phyloP scores from a whole-genome alignment of 2,329 filamentous ascomycete species.

The Colletotrichum karsti region DNA sequence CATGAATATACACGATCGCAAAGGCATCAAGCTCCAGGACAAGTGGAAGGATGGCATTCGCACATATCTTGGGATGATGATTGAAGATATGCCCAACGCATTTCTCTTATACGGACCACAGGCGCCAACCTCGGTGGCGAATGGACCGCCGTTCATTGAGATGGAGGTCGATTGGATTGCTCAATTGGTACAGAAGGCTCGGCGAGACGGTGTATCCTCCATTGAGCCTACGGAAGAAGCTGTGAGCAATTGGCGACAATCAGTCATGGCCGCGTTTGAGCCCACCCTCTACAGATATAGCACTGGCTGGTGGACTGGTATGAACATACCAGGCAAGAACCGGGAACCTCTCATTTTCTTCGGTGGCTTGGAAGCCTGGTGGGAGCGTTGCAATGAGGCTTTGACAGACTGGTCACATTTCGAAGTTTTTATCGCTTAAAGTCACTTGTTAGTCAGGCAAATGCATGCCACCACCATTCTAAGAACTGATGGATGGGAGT shows the following conservation, averaged over 20 bases:
- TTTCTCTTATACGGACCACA: slow-evolving; percentile 35
- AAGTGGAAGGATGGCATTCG: slow-evolving; percentile 30
- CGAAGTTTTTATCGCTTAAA: too few species aligned
- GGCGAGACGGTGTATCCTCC: neutral
- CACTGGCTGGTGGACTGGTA: slow-evolving; percentile 28
- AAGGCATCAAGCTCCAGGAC: slow-evolving; percentile 23
- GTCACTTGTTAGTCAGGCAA: too few species aligned
- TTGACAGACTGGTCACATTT: neutral
- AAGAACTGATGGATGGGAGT: too few species aligned
- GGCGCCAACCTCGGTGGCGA: slow-evolving; percentile 30
- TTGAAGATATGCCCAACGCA: slow-evolving; percentile 29
- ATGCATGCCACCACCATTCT: too few species aligned
- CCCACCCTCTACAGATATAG: neutral
- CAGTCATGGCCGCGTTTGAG: neutral
- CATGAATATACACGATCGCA: slow-evolving; percentile 31
- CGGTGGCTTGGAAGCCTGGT: slow-evolving; percentile 1
- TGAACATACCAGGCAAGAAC: slow-evolving; percentile 25
- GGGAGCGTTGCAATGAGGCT: neutral
- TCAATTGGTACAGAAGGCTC: slow-evolving; percentile 27
- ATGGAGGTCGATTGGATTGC: slow-evolving; percentile 31
- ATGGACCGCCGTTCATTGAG: slow-evolving; percentile 33
- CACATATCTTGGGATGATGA: slow-evolving; percentile 35
- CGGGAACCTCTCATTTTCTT: slow-evolving; percentile 26
- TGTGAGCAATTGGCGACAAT: neutral
- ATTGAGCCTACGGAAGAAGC: slow-evolving; percentile 13